Evolutionary conservation across 2,329 filamentous ascomycete genomes (phyloP), one percentile per base, ranked within the genome.

Genomic region (Davidsoniella australis): DNA sequence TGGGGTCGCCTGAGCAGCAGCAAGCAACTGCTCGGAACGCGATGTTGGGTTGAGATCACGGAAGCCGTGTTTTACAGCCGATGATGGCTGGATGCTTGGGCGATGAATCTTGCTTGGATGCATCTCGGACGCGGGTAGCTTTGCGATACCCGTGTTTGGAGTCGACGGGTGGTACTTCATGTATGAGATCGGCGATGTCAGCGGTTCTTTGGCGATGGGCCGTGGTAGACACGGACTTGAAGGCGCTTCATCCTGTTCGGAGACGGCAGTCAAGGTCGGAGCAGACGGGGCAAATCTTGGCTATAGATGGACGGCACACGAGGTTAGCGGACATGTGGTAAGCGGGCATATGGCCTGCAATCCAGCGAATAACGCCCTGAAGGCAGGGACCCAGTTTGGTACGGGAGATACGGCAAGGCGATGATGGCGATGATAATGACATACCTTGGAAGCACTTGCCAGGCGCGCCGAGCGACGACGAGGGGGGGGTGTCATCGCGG

Each of bases 31-130:
- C n/a, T 53, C 48, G 17, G 49, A 40, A 20, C 45, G 48, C 6
- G 48, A 47, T 8, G 46, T 48, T 2, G 47, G 52, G 12, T 48
- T 77, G 61, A 91, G 79, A 55, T 85, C 82, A 52, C 76, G 76
- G 63, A 95, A 94, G 14, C 88, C 88, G 18, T 94, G 72, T 58
- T 82, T 77, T 41, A 91, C 70, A 5, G 82, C 86, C 9, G 87
- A 86, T 23, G 91, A 87, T 2, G 82, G 76, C 41, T 84, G 70
- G 48, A 82, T 84, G 54, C 78, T 82, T 18, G 83, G 88, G 55
- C 76, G 72, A 51, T 91, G 85, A 50, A 78, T 76, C 60, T 83
- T 84, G 67, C 83, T 84, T 7, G 89, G 89, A 61, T 95, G 88
- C 88, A 95, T 95, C 62, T 94, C 87, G 53, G 80, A 77, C 55